Base-by-base conservation (phyloP, 306 rosid species). In the Vigna mungo region DNA sequence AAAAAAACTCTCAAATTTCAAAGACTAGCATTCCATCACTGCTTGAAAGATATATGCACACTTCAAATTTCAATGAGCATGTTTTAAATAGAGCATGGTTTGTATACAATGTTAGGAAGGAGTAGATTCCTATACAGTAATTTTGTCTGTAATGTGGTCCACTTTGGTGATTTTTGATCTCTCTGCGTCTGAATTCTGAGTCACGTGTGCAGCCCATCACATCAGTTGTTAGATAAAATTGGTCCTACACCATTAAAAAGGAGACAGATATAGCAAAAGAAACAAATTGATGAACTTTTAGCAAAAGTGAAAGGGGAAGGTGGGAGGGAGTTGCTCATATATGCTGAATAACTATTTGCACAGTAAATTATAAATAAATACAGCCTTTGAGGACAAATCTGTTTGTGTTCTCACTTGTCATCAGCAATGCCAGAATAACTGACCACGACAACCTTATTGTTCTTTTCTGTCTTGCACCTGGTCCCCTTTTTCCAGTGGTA, bases 401-500 rank as follows among this genome's bases (percentile, higher is more conserved):
- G 61, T 55, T 51, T 49, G 69, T 75, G 63, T 75, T 66, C 84
- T 77, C 48, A 81, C 87, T 51, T 36, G 68, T 76, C 47, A 34
- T 43, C 47, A 25, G 63, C 67, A 71, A 72, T 30, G 59, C 34
- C 71, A 79, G 70, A 82, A 56, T 64, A 43, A 34, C 14, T 75
- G 74, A 71, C 83, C 63, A 14, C 32, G 56, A 70, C 72, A 77
- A 75, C 69, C 71, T 85, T 80, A 89, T 55, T 73, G 85, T 18
- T 63, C 77, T 78, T 92, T 94, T 70, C 60, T 79, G 64, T 83
- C 84, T 72, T 87, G 84, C 30, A 46, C 68, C 63, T 37, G 77
- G 79, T 86, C 85, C 67, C 59, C 66, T 32, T 85, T 77, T 63
- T 84, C 83, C 75, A 43, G 30, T 8, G 90, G 88, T 61, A 92